Conservation (phyloP, 805 yeast species). For the Candida ovalis region DNA sequence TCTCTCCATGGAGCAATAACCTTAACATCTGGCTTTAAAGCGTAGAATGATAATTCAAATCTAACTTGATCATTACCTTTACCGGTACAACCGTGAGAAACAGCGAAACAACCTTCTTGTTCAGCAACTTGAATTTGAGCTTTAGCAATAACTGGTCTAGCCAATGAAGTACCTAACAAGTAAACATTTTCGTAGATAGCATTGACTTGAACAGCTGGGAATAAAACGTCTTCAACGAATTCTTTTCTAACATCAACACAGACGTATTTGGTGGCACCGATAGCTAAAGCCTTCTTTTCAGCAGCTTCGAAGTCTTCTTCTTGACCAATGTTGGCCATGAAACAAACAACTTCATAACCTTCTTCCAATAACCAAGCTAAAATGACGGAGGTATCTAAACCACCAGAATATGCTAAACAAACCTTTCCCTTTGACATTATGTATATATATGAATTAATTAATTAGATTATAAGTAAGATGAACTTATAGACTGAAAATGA, state of each 20-base stretch:
- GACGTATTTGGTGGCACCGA: conserved; percentile 96
- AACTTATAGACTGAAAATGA: neutral
- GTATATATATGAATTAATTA: conserved; percentile 1
- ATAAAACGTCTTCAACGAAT: conserved; percentile 87
- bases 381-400: conserved; percentile 96
- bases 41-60: conserved; percentile 95
- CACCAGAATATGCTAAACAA: conserved; percentile 98
- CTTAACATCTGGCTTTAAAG: conserved; percentile 93
- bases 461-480: neutral
- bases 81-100: conserved; percentile 99
- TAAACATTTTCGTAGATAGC: conserved; percentile 98
- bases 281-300: conserved; percentile 89
- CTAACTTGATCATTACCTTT: conserved; percentile 99
- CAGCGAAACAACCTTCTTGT: conserved; percentile 97
- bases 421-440: conserved; percentile 96
- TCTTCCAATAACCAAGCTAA: conserved; percentile 97
- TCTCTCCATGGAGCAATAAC: conserved; percentile 99
- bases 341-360: conserved; percentile 97
- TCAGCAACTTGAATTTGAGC: conserved; percentile 98
- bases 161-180: conserved; percentile 93
- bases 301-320: conserved; percentile 99
- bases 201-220: conserved; percentile 96
- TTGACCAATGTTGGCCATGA: conserved; percentile 98
- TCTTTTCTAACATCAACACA: conserved; percentile 93
- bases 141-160: conserved; percentile 98